phyloP scores from a whole-genome alignment of 371 early-diverging fungal species.

The Apophysomyces trapeziformis region DNA sequence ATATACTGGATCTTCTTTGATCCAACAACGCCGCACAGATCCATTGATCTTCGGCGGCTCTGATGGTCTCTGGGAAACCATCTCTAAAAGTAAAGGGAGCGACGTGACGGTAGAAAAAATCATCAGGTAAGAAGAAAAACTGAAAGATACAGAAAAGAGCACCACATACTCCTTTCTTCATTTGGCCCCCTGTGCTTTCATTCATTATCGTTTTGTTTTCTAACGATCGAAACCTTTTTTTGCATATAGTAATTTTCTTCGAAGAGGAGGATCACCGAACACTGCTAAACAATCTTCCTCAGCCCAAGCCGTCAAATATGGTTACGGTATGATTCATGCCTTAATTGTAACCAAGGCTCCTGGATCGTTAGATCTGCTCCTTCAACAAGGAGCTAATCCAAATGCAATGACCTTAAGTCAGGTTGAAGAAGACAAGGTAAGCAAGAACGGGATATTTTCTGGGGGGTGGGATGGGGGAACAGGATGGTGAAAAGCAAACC shows the following conservation, averaged over 20 bases:
- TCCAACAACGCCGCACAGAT: constrained; percentile 41
- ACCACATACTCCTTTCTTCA: constrained; percentile 4
- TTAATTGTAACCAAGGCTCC: constrained; percentile 43
- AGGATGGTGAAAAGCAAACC: background rate
- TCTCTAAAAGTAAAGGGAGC: constrained; percentile 38
- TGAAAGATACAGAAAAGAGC: background rate
- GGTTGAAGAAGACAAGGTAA: constrained; percentile 48
- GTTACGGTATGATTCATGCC: constrained; percentile 55
- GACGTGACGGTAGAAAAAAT: constrained; percentile 49
- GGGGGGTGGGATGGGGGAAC: background rate
- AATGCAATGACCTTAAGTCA: constrained; percentile 39
- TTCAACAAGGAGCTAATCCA: constrained; percentile 53
- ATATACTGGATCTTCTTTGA: constrained; percentile 27
- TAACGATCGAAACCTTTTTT: background rate
- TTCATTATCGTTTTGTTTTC: background rate
- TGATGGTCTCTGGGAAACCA: constrained; percentile 50
- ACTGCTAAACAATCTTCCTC: constrained; percentile 47
- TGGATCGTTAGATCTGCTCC: constrained; percentile 34
- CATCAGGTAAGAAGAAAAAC: constrained; percentile 30
- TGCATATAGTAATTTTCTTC: constrained; percentile 38
- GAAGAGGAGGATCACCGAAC: constrained; percentile 53
- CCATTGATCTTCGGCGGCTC: constrained; percentile 51
- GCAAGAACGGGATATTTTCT: background rate
- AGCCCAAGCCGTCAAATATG: constrained; percentile 39
- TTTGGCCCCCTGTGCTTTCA: background rate